Evolutionary conservation across 2,329 filamentous ascomycete species (phyloP).

Genomic region (Leptodontidium sp.): DNA sequence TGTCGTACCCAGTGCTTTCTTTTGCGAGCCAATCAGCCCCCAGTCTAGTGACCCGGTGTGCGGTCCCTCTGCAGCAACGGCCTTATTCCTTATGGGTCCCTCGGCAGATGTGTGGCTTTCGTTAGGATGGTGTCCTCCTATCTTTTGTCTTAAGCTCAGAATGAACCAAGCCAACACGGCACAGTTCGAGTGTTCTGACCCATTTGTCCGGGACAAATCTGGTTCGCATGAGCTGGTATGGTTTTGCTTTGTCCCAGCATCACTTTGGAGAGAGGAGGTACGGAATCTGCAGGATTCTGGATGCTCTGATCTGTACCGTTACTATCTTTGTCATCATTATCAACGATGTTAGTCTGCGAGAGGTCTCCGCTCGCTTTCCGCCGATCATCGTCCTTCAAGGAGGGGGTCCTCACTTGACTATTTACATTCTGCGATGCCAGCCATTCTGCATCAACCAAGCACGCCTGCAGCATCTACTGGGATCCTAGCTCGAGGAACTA

Average conservation of each 20-base stretch:
- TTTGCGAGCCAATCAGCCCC: slow-evolving; percentile 14
- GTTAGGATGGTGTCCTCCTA: slow-evolving; percentile 17
- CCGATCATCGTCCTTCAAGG: slow-evolving; percentile 18
- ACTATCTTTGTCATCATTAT: not conserved
- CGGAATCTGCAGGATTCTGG: no score
- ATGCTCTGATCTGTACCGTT: no score
- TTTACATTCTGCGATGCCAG: slow-evolving; percentile 28
- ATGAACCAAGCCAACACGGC: slow-evolving; percentile 5
- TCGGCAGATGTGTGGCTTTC: slow-evolving; percentile 22
- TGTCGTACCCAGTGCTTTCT: not conserved
- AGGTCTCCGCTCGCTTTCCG: not conserved
- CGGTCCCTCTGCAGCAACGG: not conserved
- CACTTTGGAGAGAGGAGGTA: no score
- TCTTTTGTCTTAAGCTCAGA: slow-evolving; percentile 17
- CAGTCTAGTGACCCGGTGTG: slow-evolving; percentile 16
- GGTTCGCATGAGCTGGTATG: no score
- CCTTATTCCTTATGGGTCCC: slow-evolving; percentile 9
- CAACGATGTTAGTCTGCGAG: not conserved
- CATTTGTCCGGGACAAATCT: slow-evolving; percentile 1
- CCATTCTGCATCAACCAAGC: slow-evolving; percentile 34
- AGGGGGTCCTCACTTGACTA: slow-evolving; percentile 12
- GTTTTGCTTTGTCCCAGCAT: no score
- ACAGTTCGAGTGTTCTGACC: slow-evolving; percentile 5
- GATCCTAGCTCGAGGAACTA: slow-evolving; percentile 15
- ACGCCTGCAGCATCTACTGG: slow-evolving; percentile 34